phyloP scores from a whole-genome alignment of 345 rosid genomes.

The Murraya paniculata region DNA sequence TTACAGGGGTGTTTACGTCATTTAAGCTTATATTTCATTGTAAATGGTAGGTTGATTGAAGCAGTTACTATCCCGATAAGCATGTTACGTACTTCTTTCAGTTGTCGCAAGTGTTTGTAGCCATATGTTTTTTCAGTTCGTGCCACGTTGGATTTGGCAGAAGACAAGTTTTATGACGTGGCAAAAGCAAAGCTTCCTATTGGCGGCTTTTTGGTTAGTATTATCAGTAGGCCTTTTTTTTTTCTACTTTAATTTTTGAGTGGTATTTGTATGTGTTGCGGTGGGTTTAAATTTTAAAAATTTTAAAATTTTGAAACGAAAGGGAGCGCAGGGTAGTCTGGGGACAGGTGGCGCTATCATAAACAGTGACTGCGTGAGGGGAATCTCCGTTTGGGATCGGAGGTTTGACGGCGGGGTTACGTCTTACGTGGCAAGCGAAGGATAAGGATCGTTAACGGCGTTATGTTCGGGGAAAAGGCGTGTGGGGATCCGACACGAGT shows the following conservation, averaged over 20 bases:
- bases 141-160: constrained; percentile 21
- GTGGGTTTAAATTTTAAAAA: background rate
- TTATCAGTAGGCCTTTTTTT: constrained; percentile 18
- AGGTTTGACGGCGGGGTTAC: constrained; percentile 23
- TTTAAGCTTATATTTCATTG: background rate
- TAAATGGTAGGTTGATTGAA: background rate
- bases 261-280: background rate
- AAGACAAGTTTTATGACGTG: constrained; percentile 21
- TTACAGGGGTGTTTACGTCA: constrained; percentile 12
- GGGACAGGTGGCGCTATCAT: constrained; percentile 8
- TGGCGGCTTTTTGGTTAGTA: constrained; percentile 37
- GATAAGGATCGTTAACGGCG: constrained; percentile 23
- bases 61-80: constrained; percentile 24
- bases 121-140: background rate
- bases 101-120: background rate
- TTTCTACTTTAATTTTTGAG: too few species aligned
- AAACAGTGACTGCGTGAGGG: constrained; percentile 22
- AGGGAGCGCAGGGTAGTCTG: background rate
- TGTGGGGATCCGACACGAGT: constrained; percentile 3
- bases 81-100: constrained; percentile 6
- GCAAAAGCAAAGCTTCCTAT: constrained; percentile 20
- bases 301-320: constrained; percentile 1
- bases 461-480: constrained; percentile 23
- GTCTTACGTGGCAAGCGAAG: constrained; percentile 1
- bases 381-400: constrained; percentile 21